phyloP scores from a whole-genome alignment of 371 early-diverging fungal genomes.

The Polyrhizophydium stewartii region DNA sequence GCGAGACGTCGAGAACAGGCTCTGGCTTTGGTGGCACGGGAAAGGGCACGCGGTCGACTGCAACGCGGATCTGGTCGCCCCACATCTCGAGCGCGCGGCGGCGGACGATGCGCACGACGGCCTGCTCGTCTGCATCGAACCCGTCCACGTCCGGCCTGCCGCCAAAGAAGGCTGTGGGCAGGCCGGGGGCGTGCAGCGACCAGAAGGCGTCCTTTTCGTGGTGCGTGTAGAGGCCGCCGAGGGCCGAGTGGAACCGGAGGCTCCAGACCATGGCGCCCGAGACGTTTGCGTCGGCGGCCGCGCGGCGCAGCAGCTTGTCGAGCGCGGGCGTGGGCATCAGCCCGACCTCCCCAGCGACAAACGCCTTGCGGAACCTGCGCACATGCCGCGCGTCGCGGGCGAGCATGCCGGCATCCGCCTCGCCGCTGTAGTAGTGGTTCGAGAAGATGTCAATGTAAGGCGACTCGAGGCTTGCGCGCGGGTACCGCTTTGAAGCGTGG shows the following conservation, averaged over 20 bases:
- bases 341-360: constrained; percentile 38
- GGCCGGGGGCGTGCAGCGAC: constrained; percentile 26
- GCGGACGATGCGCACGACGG: constrained; percentile 11
- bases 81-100: constrained; percentile 7
- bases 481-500: constrained; percentile 16
- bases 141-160: too few relatives aligned
- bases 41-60: too few relatives aligned
- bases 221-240: constrained; percentile 32
- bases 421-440: constrained; percentile 35
- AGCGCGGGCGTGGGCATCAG: constrained; percentile 7
- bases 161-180: constrained; percentile 8
- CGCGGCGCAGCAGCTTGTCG: constrained; percentile 1
- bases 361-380: constrained; percentile 20
- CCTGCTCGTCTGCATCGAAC: constrained; percentile 15
- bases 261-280: constrained; percentile 16
- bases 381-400: constrained; percentile 10
- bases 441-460: constrained; percentile 28
- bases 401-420: not conserved
- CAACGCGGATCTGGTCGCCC: constrained; percentile 6
- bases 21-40: not conserved
- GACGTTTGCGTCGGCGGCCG: constrained; percentile 2
- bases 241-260: constrained; percentile 3
- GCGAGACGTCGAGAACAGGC: not conserved
- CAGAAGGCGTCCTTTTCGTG: constrained; percentile 16
- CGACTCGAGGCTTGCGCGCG: constrained; percentile 10